A percentile compares a stretch with the other conserved stretches of the same genome.
phyloP scores from a whole-genome alignment of 257 asterid species.

The Prunella vulgaris region DNA sequence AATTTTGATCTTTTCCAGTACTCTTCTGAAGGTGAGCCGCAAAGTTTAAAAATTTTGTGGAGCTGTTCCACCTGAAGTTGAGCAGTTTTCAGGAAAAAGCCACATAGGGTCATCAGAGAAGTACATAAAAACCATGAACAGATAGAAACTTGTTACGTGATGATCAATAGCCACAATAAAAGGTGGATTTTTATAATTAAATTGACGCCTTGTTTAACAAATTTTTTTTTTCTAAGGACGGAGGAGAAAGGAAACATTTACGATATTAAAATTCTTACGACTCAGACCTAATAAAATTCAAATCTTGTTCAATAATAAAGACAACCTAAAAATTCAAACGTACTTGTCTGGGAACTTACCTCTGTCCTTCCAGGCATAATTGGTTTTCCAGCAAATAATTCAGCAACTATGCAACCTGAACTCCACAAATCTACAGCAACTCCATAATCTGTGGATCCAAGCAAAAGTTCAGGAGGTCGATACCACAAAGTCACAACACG shows the following conservation, averaged over 20 bases:
- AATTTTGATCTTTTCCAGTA: conserved; percentile 91
- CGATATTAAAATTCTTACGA: background rate
- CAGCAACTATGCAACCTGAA: conserved; percentile 94
- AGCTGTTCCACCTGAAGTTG: conserved; percentile 86
- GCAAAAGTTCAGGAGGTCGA: conserved; percentile 96
- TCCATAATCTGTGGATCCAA: conserved; percentile 89
- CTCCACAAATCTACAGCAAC: conserved; percentile 92
- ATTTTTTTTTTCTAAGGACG: background rate
- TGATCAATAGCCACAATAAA: background rate
- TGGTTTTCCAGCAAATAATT: conserved; percentile 76
- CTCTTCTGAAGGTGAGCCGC: conserved; percentile 97
- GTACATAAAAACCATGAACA: background rate
- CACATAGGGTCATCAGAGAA: conserved; percentile 17
- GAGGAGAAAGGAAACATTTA: background rate
- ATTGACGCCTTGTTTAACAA: background rate
- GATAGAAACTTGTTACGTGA: background rate
- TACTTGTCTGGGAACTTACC: conserved; percentile 37
- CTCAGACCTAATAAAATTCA: background rate
- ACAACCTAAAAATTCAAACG: background rate
- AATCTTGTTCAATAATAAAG: background rate
- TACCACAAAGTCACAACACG: conserved; percentile 98
- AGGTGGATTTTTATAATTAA: background rate
- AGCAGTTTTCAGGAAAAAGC: conserved; percentile 10
- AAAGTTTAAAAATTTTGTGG: conserved; percentile 93
- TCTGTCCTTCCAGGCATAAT: conserved; percentile 97